These are phyloP conservation scores for Candida coquimbonensis DNA, from an alignment of 805 yeast species.

Conservation along the genomic window DNA sequence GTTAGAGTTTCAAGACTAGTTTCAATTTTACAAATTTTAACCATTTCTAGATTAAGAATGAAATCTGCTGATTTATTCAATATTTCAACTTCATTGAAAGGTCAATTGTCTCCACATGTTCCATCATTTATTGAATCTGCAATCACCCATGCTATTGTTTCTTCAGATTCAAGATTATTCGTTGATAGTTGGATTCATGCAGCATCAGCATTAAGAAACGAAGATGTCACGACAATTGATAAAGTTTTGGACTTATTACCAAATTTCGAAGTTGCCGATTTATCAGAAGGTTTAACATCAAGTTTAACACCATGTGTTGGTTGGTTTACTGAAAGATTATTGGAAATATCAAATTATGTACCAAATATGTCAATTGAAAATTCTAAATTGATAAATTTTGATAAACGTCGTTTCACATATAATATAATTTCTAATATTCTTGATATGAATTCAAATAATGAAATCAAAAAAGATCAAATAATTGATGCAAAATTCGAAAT, in stretches of 20 bases:
- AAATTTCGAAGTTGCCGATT: constrained; percentile 27
- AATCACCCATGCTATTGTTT: constrained; percentile 59
- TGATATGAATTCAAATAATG: constrained; percentile 30
- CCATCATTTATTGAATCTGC: constrained; percentile 87
- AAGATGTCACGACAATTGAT: constrained; percentile 24
- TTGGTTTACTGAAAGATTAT: constrained; percentile 76
- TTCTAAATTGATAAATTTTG: constrained; percentile 70
- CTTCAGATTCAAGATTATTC: constrained; percentile 75
- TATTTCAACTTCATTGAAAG: constrained; percentile 8
- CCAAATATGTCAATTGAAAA: constrained; percentile 71
- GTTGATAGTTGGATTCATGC: constrained; percentile 66
- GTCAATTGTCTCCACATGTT: constrained; percentile 39
- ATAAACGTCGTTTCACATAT: constrained; percentile 67
- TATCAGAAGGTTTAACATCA: constrained; percentile 26
- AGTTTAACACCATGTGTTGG: constrained; percentile 81
- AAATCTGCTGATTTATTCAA: constrained; percentile 38
- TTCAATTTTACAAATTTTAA: constrained; percentile 56
- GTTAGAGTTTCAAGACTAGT: constrained; percentile 65
- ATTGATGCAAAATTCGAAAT: constrained; percentile 40
- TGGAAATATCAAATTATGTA: constrained; percentile 68
- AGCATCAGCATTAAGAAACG: constrained; percentile 11
- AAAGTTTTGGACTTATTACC: constrained; percentile 28
- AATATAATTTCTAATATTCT: constrained; percentile 51
- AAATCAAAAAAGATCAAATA: constrained; percentile 26
- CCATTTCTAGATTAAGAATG: constrained; percentile 66